Evolutionary conservation across 2,329 filamentous ascomycete genomes (phyloP), one percentile per base, ranked within the genome.

Genomic region (Phyllosticta citriasiana): DNA sequence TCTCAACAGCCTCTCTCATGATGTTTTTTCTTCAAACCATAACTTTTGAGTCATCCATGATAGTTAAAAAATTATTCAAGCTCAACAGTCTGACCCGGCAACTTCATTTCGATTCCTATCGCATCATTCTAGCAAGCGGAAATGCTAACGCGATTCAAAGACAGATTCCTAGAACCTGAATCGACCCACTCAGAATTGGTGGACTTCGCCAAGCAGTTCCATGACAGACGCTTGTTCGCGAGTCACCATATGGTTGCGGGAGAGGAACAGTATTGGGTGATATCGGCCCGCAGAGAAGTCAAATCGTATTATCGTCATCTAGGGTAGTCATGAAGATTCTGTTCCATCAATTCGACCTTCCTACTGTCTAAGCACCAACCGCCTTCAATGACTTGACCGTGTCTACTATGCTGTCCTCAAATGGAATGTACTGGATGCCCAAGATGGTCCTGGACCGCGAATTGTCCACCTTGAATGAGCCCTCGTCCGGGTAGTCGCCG

Each of bases 351-450:
- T 51, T 40, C 33, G 4, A 40, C 14, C 33, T 16, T 33, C 30
- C 30, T 1, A 6, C 30, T 33, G 7, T 40, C 63, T 72, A 80
- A 57, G 78, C 74, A 0, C 79, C 79, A 54, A 81, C 78, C 47
- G 73, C 75, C 69, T 87, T 80, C 67, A 91, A 71, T 33, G 82
- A 86, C 73, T 83, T 83, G 19, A 87, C 83, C 5, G 83, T 81
- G 72, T 88, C 86, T 22, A 77, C 72, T 59, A 89, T 79, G 57
- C 78, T 82, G 68, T 83, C 74, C 68, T 87, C 80, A 52, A 89
- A 73, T 0, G 72, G 71, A 63, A 70, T 82, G 67, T 84, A 88
- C 67, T 84, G 76, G 25, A 88, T 65, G 0, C 84, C 84, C 55
- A 90, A 66, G 0, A 88, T 66, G 58, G 82, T 73, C 65, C 75